Percentiles rank a stretch among this genome's conserved stretches.
These are phyloP conservation scores for Gossypium anomalum DNA, from an alignment of 345 rosid species.

Conservation along the genomic window DNA sequence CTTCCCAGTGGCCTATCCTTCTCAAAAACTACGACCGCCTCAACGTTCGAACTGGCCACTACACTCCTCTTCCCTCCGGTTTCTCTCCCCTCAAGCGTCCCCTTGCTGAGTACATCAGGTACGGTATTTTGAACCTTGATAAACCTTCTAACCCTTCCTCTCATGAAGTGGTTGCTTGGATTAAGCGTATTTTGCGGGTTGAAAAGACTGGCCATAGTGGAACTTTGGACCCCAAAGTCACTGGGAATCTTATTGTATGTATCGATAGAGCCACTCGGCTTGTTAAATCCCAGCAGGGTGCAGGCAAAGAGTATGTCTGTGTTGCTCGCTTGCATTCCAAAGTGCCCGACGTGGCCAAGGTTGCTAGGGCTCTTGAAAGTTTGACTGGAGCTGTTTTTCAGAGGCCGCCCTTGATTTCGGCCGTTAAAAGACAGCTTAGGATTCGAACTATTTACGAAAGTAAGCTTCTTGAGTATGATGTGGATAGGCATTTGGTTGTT, in stretches of 20 bases:
- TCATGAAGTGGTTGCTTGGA: conserved; percentile 98
- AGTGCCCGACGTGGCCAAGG: conserved; percentile 78
- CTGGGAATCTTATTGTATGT: conserved; percentile 89
- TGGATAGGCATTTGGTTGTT: conserved; percentile 78
- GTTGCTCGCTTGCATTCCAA: conserved; percentile 85
- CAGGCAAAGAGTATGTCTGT: conserved; percentile 94
- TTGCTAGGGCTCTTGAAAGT: conserved; percentile 80
- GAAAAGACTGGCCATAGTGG: conserved; percentile 97
- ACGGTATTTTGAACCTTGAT: conserved; percentile 83
- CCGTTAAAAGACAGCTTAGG: conserved; percentile 94
- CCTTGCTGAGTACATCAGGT: conserved; percentile 68
- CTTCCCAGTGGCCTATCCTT: conserved; percentile 90
- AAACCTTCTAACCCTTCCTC: conserved; percentile 97
- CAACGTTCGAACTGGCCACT: conserved; percentile 94
- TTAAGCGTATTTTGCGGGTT: conserved; percentile 81
- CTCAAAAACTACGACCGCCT: conserved; percentile 89
- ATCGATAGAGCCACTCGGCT: conserved; percentile 91
- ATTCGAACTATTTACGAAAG: conserved; percentile 86
- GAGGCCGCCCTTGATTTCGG: conserved; percentile 85
- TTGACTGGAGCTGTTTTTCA: conserved; percentile 94
- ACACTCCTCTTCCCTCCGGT: conserved; percentile 84
- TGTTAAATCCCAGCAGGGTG: conserved; percentile 96
- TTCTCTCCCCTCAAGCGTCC: conserved; percentile 68
- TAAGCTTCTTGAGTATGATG: conserved; percentile 82
- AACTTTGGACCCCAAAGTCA: conserved; percentile 91